Base-by-base conservation (phyloP, 805 yeast species). In the Ogataea haglerorum region DNA sequence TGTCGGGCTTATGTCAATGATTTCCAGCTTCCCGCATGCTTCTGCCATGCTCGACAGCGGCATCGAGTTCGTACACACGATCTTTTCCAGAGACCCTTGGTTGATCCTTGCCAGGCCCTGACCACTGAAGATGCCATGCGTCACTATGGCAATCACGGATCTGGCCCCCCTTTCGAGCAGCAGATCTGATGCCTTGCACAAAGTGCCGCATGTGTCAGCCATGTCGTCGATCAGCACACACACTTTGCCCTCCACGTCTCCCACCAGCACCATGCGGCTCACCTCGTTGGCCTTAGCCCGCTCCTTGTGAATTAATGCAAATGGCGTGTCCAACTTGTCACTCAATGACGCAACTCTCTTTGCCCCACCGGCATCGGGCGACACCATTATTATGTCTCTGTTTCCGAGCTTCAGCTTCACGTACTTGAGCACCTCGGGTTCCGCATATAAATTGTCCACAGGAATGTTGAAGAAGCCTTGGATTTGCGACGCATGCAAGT, bases 281-380 rank as follows among this genome's bases (percentile, higher is more conserved):
- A 91, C 95, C 67, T 91, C 98, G 60, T 91, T 91, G 35, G 98
- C 97, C 57, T 84, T 79, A 35, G 87, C 91, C 59, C 99, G 79
- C 69, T 91, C 99, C 63, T 91, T 91, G 68, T 91, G 99, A 55
- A 91, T 93, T 60, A 91, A 77, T 1, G 99, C 98, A 67, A 91
- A 91, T 61, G 85, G 88, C 53, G 91, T 75, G 56, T 93, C 98
- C 50, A 93, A 71, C 54, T 85, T 79, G 57, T 91, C 98, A 10
- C 98, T 98, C 37, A 91, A 69, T 5, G 90, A 81, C 2, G 98
- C 98, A 19, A 90, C 99, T 51, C 99, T 77, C 65, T 91, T 91
- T 40, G 98, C 98, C 45, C 99, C 99, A 54, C 99, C 99, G 3
- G 99, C 99, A 68, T 91, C 99, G 3, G 99, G 99, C 4, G 96